Conservation (phyloP, 2,329 filamentous ascomycete species). For the Colletotrichum sp. region DNA sequence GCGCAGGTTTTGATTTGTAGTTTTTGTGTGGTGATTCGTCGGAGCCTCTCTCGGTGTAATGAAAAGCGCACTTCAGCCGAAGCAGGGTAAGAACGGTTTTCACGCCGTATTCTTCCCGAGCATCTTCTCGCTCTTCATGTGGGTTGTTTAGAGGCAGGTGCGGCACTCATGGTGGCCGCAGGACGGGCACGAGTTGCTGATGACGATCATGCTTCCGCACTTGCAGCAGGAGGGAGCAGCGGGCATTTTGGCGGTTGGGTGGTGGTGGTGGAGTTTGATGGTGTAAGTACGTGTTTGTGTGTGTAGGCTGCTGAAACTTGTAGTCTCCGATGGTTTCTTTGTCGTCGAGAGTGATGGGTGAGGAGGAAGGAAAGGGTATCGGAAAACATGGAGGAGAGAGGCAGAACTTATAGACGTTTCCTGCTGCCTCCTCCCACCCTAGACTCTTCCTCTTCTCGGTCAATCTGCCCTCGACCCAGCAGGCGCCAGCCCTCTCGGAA, state of each 20-base stretch:
- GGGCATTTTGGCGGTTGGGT: slow-evolving; percentile 39
- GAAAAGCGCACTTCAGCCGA: neutral
- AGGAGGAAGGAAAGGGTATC: rapidly evolving
- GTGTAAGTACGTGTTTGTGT: slow-evolving; percentile 15
- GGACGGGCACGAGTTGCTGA: slow-evolving; percentile 57
- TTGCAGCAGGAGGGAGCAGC: slow-evolving; percentile 59
- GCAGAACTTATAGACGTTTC: slow-evolving; percentile 15
- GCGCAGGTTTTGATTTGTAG: neutral
- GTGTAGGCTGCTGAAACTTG: neutral
- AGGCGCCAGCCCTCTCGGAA: neutral
- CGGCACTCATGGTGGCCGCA: slow-evolving; percentile 57
- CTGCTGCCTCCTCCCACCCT: neutral
- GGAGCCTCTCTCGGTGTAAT: slow-evolving; percentile 18
- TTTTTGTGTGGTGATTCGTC: neutral
- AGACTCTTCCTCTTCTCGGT: neutral
- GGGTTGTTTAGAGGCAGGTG: slow-evolving; percentile 42
- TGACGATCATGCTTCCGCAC: slow-evolving; percentile 61
- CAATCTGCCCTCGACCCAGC: neutral
- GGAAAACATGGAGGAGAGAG: neutral
- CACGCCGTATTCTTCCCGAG: neutral
- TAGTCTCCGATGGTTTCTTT: neutral
- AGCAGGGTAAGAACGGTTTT: neutral
- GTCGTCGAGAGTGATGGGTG: neutral
- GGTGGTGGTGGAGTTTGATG: neutral
- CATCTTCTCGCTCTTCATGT: neutral